phyloP scores from a whole-genome alignment of 768 basidiomycete species.

The Russula sp. region DNA sequence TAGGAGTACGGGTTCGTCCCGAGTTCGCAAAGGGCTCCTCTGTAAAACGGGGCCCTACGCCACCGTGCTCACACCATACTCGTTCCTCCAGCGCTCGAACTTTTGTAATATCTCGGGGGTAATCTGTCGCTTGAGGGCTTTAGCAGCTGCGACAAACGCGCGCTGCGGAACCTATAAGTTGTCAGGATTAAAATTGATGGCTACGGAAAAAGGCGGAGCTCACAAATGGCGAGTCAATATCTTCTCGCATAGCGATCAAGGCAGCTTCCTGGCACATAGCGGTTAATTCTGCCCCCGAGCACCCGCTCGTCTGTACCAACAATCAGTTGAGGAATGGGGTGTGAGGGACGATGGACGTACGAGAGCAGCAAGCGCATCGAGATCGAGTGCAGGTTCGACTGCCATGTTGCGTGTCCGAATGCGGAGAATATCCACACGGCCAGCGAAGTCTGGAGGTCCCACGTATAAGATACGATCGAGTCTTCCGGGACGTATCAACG shows the following conservation, averaged over 20 bases:
- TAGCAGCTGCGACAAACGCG: conserved; percentile 72
- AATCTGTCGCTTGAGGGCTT: conserved; percentile 69
- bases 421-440: conserved; percentile 77
- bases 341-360: conserved; percentile 36
- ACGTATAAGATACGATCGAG: conserved; percentile 93
- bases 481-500: conserved; percentile 90
- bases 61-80: not conserved
- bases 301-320: conserved; percentile 73
- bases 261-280: conserved; percentile 96
- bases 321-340: not conserved
- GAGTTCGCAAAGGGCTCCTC: not conserved
- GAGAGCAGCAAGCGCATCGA: conserved; percentile 60
- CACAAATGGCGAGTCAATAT: conserved; percentile 74
- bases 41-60: not conserved
- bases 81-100: conserved; percentile 65
- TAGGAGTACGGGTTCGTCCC: not conserved
- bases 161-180: conserved; percentile 58
- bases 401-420: conserved; percentile 80
- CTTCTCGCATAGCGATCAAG: conserved; percentile 80
- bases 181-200: not conserved
- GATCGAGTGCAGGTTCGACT: conserved; percentile 61
- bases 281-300: conserved; percentile 91
- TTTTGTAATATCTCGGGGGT: conserved; percentile 70
- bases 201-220: conserved; percentile 28
- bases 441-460: conserved; percentile 78